Conservation (phyloP, 306 rosid genomes). For the Cucurbita argyrosperma region DNA sequence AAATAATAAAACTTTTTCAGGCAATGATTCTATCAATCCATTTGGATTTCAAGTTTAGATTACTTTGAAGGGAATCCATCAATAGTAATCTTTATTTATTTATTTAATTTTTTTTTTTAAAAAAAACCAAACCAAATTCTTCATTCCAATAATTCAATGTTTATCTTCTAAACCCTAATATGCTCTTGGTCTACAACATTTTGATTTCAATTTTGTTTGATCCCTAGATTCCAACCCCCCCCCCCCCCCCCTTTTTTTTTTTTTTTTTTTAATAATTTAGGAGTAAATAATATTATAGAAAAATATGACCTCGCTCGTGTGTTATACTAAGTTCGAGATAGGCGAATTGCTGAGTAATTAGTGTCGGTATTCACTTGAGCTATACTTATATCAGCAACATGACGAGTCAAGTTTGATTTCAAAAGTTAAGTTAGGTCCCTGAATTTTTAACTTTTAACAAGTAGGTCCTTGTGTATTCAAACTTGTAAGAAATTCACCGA, state of each 20-base stretch:
- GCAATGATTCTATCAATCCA: conserved; percentile 4
- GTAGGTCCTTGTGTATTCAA: no score
- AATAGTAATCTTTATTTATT: background rate
- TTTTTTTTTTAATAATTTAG: background rate
- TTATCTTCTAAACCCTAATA: background rate
- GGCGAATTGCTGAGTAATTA: background rate
- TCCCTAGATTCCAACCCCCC: background rate
- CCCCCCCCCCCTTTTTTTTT: no score
- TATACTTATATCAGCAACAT: background rate
- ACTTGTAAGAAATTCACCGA: no score
- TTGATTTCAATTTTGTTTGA: background rate
- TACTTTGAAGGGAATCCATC: background rate
- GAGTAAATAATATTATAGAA: no score
- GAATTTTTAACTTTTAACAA: no score
- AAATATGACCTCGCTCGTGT: background rate
- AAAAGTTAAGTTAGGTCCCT: no score
- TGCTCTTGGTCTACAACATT: background rate
- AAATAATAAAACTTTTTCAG: background rate
- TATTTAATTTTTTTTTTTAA: background rate
- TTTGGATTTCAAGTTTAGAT: background rate
- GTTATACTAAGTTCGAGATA: background rate
- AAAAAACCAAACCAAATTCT: background rate
- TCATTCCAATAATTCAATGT: background rate
- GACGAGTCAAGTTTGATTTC: background rate
- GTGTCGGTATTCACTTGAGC: background rate